These are phyloP conservation scores for Colletotrichum noveboracense DNA, from an alignment of 2,329 filamentous ascomycete species.

Conservation along the genomic window DNA sequence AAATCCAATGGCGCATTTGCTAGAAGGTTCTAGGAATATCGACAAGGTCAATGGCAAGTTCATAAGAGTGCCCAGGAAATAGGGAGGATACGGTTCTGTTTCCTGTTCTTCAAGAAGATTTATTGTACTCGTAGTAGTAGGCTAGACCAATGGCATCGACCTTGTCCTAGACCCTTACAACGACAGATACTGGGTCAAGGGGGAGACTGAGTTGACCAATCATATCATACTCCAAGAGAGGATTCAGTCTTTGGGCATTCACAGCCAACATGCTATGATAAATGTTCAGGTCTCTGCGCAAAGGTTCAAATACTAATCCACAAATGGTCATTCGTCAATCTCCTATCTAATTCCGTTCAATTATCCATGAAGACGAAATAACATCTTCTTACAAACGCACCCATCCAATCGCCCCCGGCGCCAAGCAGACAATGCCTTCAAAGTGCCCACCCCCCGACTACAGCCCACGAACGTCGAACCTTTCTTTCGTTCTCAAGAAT, in stretches of 20 bases:
- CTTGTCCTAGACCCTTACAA: no score
- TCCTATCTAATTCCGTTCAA: neutral
- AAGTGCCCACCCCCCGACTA: neutral
- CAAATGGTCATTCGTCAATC: neutral
- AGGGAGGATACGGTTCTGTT: no score
- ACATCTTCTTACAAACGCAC: neutral
- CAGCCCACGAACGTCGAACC: constrained; percentile 60
- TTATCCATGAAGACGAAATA: neutral
- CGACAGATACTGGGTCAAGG: neutral
- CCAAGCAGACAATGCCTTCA: neutral
- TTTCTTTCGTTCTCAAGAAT: constrained; percentile 84
- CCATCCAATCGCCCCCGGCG: neutral
- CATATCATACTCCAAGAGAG: neutral
- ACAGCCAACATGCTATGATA: neutral
- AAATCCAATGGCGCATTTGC: no score
- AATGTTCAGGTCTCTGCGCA: neutral
- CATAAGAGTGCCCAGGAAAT: no score
- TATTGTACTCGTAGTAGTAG: no score
- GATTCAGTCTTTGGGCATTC: neutral
- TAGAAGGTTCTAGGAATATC: no score
- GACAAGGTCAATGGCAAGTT: no score
- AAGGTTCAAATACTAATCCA: neutral
- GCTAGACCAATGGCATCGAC: no score
- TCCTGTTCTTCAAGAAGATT: no score
- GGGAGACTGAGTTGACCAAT: neutral